A percentile compares a stretch with the other conserved stretches of the same genome.
phyloP scores from a whole-genome alignment of 129 eudicot genomes.

The Flaveria brownii region DNA sequence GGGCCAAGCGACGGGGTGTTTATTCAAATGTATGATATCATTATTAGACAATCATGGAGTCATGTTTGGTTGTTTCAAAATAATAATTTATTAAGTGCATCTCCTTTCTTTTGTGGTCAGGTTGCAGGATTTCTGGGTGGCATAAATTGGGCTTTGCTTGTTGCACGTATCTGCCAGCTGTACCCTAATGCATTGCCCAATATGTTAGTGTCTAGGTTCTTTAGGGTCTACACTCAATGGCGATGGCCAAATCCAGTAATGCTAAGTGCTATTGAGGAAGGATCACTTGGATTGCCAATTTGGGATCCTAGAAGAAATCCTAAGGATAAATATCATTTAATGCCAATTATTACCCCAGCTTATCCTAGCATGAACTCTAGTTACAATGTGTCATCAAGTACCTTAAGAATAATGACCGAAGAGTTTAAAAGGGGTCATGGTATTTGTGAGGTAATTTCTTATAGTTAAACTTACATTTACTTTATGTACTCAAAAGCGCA shows the following conservation, averaged over 20 bases:
- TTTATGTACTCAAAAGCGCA: not conserved
- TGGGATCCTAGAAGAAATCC: constrained; percentile 71
- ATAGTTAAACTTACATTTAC: not conserved
- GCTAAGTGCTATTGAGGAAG: constrained; percentile 67
- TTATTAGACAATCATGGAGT: not conserved
- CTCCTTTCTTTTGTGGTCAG: constrained; percentile 29
- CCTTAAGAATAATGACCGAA: constrained; percentile 65
- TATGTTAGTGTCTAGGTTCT: constrained; percentile 69
- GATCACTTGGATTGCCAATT: constrained; percentile 62
- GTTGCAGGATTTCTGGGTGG: constrained; percentile 74
- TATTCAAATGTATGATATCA: constrained; percentile 75
- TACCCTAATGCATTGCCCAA: constrained; percentile 49
- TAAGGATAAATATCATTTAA: constrained; percentile 58
- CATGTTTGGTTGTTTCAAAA: not conserved
- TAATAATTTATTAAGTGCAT: not conserved
- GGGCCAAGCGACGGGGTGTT: constrained; percentile 98
- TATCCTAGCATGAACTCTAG: constrained; percentile 83
- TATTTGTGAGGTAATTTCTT: constrained; percentile 54
- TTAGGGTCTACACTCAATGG: constrained; percentile 72
- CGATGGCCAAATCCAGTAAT: constrained; percentile 79
- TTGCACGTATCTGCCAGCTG: constrained; percentile 74
- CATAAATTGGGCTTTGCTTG: constrained; percentile 79
- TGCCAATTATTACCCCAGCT: constrained; percentile 80
- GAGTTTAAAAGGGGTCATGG: constrained; percentile 67
- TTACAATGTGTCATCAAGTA: constrained; percentile 67